A percentile compares a stretch with the other conserved stretches of the same genome.
These are phyloP conservation scores for Spirogloea muscicola DNA, from an alignment of 139 green algal species.

Conservation along the genomic window DNA sequence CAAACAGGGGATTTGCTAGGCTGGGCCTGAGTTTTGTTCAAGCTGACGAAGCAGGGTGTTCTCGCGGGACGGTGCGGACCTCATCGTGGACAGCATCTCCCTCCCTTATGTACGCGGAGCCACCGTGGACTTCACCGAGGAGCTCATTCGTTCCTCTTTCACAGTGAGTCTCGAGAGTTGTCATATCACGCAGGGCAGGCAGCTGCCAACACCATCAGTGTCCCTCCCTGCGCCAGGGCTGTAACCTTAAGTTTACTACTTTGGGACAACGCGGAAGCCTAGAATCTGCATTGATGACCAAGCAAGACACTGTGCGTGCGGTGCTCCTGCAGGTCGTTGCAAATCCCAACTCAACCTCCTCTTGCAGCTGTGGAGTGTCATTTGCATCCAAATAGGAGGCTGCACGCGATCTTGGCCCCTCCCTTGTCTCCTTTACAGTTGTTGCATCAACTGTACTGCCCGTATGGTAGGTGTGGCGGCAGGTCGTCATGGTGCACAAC, in stretches of 20 bases:
- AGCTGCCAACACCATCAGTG: too few relatives aligned
- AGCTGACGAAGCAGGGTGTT: conserved; percentile 61
- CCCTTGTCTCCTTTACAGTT: too few relatives aligned
- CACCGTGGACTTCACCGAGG: conserved; percentile 80
- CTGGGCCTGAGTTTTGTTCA: background rate
- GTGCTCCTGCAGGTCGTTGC: conserved; percentile 25
- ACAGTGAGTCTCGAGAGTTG: conserved; percentile 57
- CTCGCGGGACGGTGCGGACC: conserved; percentile 61
- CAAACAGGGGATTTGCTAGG: background rate
- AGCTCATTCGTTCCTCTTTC: conserved; percentile 84
- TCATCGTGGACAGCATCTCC: conserved; percentile 83
- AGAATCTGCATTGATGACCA: background rate
- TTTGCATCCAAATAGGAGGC: conserved; percentile 30
- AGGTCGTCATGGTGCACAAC: too few relatives aligned
- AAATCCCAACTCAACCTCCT: conserved; percentile 39
- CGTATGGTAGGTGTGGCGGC: too few relatives aligned
- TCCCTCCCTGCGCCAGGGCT: background rate
- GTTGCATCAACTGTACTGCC: too few relatives aligned
- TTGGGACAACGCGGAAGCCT: background rate
- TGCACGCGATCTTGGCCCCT: too few relatives aligned
- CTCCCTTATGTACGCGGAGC: conserved; percentile 76
- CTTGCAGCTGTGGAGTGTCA: conserved; percentile 32
- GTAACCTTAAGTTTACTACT: background rate
- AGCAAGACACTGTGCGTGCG: background rate
- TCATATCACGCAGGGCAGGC: too few relatives aligned